Base-by-base conservation (phyloP, 306 rosid genomes). In the Mimosa pudica region DNA sequence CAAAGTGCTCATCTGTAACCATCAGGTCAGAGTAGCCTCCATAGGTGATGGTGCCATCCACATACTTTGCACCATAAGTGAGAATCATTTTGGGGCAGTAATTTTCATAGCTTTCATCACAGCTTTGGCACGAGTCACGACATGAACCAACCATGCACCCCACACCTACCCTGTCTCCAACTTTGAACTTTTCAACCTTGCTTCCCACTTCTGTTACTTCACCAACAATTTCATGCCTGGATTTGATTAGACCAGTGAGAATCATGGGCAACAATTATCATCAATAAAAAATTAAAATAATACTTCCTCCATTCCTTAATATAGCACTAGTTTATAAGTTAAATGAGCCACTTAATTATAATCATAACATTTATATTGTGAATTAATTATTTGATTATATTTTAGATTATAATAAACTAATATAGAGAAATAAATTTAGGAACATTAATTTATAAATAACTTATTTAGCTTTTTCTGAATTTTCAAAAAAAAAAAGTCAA, bases 131-230 rank as follows among this genome's bases (percentile, higher is more conserved):
- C 2, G 81, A 49, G 44, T 0, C 24, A 24, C 42, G 42, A 38
- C 86, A 83, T 0, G 84, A 45, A 4, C 86, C 86, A 4, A 83
- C 81, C 72, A 75, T 6, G 81, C 65, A 42, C 10, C 81, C 86
- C 20, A 83, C 84, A 17, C 84, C 86, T 0, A 73, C 86, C 5
- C n/a, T 83, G 57, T 83, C 86, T 51, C 81, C 75, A 18, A 79
- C 81, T 52, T 70, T 79, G 64, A 83, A 70, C n/a, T 79, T 75
- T 8, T 58, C 17, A 1, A 79, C 84, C 14, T 35, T 70, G 75
- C 58, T 70, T 20, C 86, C 86, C 30, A 75, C 78, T 16, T 79
- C 76, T 14, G 76, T 83, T 13, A 79, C 86, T 7, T 17, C 30
- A 17, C 62, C 62, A 55, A 55, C 30, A 55, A 55, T 55, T n/a